Evolutionary conservation across 108 stramenopile species (phyloP).

Genomic region (Discostella stelligeroides): DNA sequence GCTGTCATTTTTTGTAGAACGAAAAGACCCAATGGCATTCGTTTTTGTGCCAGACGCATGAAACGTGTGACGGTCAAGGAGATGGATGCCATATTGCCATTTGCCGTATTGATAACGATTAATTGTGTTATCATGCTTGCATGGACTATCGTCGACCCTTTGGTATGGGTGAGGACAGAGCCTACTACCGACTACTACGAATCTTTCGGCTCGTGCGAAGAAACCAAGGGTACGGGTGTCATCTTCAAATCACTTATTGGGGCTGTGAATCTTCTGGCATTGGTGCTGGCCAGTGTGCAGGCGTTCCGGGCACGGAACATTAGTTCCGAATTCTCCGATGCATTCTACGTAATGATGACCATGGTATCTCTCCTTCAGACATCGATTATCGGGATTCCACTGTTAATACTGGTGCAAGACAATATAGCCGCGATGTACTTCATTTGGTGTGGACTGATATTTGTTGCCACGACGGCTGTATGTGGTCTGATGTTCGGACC

Average conservation of each 20-base stretch:
- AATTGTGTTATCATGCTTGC: slow-evolving; percentile 45
- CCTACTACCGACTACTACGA: background rate
- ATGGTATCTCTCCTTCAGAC: slow-evolving; percentile 57
- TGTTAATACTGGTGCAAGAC: slow-evolving; percentile 44
- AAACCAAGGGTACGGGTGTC: background rate
- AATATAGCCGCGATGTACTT: slow-evolving; percentile 35
- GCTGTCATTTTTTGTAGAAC: background rate
- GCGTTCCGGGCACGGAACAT: slow-evolving; percentile 58
- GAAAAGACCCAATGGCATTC: background rate
- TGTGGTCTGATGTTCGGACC: slow-evolving; percentile 57
- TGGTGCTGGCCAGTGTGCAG: slow-evolving; percentile 49
- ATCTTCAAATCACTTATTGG: slow-evolving; percentile 29
- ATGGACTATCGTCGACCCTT: slow-evolving; percentile 60
- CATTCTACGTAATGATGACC: slow-evolving; percentile 44
- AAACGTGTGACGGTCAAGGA: slow-evolving; percentile 29
- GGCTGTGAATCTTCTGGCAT: slow-evolving; percentile 23
- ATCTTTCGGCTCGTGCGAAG: background rate
- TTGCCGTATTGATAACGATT: slow-evolving; percentile 36
- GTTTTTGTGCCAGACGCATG: background rate
- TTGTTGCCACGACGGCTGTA: slow-evolving; percentile 29
- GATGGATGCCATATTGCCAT: slow-evolving; percentile 59
- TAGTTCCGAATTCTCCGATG: slow-evolving; percentile 54
- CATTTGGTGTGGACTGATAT: slow-evolving; percentile 39
- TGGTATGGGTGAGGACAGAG: slow-evolving; percentile 16
- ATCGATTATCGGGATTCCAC: slow-evolving; percentile 48